A percentile compares a stretch with the other conserved stretches of the same genome.
Conservation (phyloP, 768 basidiomycete species). For the Baorangia bicolor region DNA sequence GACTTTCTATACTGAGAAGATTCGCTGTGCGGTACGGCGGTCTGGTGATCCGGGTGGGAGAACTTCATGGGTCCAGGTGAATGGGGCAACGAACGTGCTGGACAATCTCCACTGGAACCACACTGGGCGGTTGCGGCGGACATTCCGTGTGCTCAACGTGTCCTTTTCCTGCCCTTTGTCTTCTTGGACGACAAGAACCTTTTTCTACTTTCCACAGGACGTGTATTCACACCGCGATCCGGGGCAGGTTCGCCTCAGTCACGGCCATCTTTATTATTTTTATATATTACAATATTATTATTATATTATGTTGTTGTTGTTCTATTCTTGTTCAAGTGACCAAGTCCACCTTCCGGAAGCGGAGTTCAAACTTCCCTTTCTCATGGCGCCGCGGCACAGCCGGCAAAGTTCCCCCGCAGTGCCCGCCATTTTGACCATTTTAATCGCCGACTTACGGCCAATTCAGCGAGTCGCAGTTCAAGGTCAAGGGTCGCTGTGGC, state of each 20-base stretch:
- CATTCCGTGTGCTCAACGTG: conserved; percentile 18
- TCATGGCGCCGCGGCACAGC: conserved; percentile 31
- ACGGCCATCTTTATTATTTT: conserved; percentile 14
- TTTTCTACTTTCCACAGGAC: neutral
- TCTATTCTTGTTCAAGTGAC: conserved; percentile 9
- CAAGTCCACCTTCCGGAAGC: conserved; percentile 18
- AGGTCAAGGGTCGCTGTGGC: no score
- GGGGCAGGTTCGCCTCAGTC: conserved; percentile 1
- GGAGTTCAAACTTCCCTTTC: conserved; percentile 26
- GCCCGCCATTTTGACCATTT: conserved; percentile 20
- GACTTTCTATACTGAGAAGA: conserved; percentile 24
- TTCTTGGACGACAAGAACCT: conserved; percentile 1
- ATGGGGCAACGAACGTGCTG: conserved; percentile 24
- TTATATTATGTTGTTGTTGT: conserved; percentile 4
- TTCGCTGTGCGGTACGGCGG: conserved; percentile 27
- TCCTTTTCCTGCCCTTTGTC: conserved; percentile 1
- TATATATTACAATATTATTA: conserved; percentile 14
- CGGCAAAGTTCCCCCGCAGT: conserved; percentile 19
- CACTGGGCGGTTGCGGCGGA: conserved; percentile 4
- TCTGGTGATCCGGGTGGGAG: conserved; percentile 33
- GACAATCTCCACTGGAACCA: neutral
- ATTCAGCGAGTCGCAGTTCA: conserved; percentile 22
- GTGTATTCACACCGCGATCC: conserved; percentile 18
- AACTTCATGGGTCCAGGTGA: conserved; percentile 22
- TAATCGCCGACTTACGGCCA: conserved; percentile 30